These are phyloP conservation scores for Penicillium psychrosexuale DNA, from an alignment of 2,329 filamentous ascomycete species.

Conservation along the genomic window DNA sequence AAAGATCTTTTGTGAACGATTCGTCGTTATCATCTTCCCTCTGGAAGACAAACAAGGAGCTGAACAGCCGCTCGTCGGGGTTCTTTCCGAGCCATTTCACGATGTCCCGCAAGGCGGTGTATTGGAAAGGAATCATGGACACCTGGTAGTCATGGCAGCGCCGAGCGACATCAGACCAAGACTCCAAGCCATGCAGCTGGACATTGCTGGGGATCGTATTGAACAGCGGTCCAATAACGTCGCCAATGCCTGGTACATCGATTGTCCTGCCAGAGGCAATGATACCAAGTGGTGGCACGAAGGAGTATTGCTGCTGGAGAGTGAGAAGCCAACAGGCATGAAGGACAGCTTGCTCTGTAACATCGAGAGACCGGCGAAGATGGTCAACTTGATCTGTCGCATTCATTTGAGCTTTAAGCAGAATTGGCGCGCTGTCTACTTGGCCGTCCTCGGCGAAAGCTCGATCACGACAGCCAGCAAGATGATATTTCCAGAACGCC, in stretches of 20 bases:
- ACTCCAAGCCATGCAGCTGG: slow-evolving; percentile 43
- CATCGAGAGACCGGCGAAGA: slow-evolving; percentile 58
- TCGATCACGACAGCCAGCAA: slow-evolving; percentile 39
- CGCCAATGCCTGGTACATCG: slow-evolving; percentile 60
- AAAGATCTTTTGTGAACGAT: slow-evolving; percentile 43
- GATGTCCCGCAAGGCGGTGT: slow-evolving; percentile 73
- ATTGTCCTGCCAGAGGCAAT: slow-evolving; percentile 76
- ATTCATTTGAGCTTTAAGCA: slow-evolving; percentile 24
- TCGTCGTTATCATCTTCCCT: slow-evolving; percentile 38
- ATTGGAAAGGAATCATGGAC: slow-evolving; percentile 67
- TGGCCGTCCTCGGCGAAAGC: slow-evolving; percentile 9
- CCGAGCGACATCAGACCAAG: slow-evolving; percentile 60
- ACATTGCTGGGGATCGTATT: slow-evolving; percentile 78
- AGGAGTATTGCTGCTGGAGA: slow-evolving; percentile 52
- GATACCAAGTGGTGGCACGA: slow-evolving; percentile 62
- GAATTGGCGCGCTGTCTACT: slow-evolving; percentile 14
- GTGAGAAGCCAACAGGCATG: slow-evolving; percentile 71
- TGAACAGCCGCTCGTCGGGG: slow-evolving; percentile 62
- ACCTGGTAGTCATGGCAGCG: slow-evolving; percentile 70
- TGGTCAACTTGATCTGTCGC: slow-evolving; percentile 48
- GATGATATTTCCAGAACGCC: slow-evolving; percentile 65
- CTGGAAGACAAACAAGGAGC: slow-evolving; percentile 81
- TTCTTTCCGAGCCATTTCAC: slow-evolving; percentile 70
- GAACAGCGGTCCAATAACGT: slow-evolving; percentile 77
- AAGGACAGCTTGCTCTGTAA: slow-evolving; percentile 75